phyloP scores from a whole-genome alignment of 768 basidiomycete genomes.

The Dentipellis sp. region DNA sequence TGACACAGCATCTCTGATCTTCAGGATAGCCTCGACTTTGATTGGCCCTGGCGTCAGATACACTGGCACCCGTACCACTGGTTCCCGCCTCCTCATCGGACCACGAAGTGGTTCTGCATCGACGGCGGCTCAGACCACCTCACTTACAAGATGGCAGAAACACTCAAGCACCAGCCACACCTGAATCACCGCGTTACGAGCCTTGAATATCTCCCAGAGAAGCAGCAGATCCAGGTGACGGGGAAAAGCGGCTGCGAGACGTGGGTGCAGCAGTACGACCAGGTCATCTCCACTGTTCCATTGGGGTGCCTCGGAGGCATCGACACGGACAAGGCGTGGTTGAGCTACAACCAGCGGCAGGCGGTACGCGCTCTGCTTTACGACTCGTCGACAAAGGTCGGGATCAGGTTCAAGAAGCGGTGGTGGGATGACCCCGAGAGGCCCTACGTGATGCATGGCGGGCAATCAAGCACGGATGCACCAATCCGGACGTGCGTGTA shows the following conservation, averaged over 20 bases:
- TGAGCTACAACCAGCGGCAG: conserved; percentile 15
- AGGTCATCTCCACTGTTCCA: conserved; percentile 35
- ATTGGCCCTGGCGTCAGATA: no score
- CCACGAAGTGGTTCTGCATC: background rate
- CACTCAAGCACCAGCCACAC: background rate
- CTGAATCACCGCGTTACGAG: background rate
- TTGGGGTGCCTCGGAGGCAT: conserved; percentile 27
- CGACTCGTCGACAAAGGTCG: conserved; percentile 31
- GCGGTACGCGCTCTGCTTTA: conserved; percentile 32
- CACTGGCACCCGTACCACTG: no score
- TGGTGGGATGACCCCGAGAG: conserved; percentile 30
- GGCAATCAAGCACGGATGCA: conserved; percentile 25
- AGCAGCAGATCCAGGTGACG: background rate
- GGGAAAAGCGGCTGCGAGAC: no score
- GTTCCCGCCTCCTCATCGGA: no score
- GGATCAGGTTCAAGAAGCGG: conserved; percentile 29
- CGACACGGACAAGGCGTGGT: conserved; percentile 13
- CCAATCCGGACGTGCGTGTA: conserved; percentile 27
- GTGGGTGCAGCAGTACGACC: conserved; percentile 18
- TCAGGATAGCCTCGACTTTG: no score
- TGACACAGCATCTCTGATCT: background rate
- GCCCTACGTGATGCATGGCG: conserved; percentile 19
- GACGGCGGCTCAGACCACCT: background rate
- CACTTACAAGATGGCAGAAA: background rate
- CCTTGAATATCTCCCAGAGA: background rate